Percentiles rank a stretch among this genome's conserved stretches.
Conservation (phyloP, 23 red algal genomes). For the Gracilariopsis chorda region DNA sequence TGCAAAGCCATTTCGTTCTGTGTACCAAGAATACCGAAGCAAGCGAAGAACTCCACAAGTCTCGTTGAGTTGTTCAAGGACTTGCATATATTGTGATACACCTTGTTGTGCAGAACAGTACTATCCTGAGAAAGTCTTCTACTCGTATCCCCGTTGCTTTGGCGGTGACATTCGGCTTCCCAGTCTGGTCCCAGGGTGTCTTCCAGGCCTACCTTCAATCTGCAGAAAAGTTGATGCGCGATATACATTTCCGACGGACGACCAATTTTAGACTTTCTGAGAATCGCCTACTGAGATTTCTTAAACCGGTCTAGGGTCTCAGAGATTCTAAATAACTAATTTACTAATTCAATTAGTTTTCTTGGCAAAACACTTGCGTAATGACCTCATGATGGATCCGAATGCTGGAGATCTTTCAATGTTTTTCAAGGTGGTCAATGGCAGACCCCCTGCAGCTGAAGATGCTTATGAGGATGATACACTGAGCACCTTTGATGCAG, state of each 20-base stretch:
- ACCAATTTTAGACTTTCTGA: neutral
- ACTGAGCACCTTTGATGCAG: too few relatives aligned
- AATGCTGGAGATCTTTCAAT: slow-evolving; percentile 13
- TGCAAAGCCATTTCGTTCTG: neutral
- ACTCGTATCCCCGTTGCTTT: neutral
- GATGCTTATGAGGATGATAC: neutral
- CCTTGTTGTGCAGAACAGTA: neutral
- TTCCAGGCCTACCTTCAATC: slow-evolving; percentile 13
- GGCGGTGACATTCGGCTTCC: neutral
- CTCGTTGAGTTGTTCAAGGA: neutral
- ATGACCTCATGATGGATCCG: neutral
- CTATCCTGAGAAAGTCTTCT: neutral
- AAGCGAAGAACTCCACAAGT: neutral
- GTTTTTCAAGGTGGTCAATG: neutral
- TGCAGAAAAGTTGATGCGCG: neutral
- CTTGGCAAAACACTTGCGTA: neutral
- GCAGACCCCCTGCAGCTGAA: neutral
- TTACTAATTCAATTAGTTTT: too few relatives aligned
- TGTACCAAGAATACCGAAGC: neutral
- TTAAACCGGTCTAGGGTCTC: neutral
- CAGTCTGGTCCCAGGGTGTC: neutral
- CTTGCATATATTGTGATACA: neutral
- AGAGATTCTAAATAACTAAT: slow-evolving; percentile 8
- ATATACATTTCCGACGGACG: neutral
- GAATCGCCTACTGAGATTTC: neutral